Percentiles rank a stretch among this genome's conserved stretches.
Conservation (phyloP, 2,329 filamentous ascomycete species). For the Diaporthe helianthi region DNA sequence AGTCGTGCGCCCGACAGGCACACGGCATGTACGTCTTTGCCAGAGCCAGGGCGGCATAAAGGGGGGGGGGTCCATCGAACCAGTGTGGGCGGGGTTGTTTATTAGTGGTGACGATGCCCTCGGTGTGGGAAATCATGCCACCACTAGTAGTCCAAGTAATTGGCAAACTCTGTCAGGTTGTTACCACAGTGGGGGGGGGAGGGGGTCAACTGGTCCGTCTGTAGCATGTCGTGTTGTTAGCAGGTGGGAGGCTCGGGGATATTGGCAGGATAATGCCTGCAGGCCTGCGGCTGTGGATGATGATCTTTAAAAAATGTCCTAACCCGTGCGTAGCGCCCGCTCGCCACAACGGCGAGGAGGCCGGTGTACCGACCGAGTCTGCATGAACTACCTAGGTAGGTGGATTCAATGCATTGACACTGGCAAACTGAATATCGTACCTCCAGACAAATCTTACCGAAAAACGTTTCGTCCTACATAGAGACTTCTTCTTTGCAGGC, state of each 20-base stretch:
- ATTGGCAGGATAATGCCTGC: constrained; percentile 8
- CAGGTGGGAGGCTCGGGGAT: background rate
- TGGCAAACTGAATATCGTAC: background rate
- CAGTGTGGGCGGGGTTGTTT: background rate
- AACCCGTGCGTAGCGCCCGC: background rate
- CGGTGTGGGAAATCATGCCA: background rate
- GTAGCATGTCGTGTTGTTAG: background rate
- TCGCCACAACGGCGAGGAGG: background rate
- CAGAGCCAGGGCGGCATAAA: background rate
- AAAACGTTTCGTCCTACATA: background rate
- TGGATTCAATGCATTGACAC: background rate
- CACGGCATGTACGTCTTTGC: background rate
- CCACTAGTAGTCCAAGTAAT: background rate
- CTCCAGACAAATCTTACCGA: background rate
- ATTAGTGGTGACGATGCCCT: background rate
- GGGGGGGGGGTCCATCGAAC: background rate
- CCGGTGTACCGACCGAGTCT: background rate
- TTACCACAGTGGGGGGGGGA: no score
- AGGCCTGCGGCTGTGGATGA: no score
- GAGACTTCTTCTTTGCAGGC: no score
- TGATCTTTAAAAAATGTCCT: background rate
- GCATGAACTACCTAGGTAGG: constrained; percentile 1
- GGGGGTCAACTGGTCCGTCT: background rate
- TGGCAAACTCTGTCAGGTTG: constrained; percentile 10
- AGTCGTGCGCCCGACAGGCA: background rate